Evolutionary conservation across 1,284 basidiomycete species (phyloP).

Genomic region (Moesziomyces sp.): DNA sequence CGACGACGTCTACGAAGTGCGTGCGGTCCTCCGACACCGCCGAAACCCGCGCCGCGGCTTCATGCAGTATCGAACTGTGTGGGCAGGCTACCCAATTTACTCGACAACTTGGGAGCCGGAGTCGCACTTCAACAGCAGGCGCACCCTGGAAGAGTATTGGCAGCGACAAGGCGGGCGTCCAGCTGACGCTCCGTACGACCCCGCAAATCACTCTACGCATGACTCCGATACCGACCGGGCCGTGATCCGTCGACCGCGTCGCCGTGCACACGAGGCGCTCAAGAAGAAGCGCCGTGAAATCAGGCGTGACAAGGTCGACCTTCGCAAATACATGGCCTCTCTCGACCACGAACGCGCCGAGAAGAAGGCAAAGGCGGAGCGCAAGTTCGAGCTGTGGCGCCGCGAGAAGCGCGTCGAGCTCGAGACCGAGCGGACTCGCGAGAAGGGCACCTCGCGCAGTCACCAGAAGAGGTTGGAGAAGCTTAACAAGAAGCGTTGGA

Average conservation of each 20-base stretch:
- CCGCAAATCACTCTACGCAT: conserved; percentile 8
- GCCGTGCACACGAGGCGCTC: conserved; percentile 32
- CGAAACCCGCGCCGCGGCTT: conserved; percentile 31
- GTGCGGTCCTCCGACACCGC: conserved; percentile 36
- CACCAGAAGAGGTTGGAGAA: conserved; percentile 25
- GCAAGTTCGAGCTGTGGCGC: conserved; percentile 14
- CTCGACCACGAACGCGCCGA: conserved; percentile 12
- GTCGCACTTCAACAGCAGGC: conserved; percentile 16
- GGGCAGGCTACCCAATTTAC: conserved; percentile 42
- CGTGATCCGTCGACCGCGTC: conserved; percentile 25
- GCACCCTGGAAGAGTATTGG: conserved; percentile 41
- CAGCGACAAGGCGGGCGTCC: conserved; percentile 34
- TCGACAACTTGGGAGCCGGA: conserved; percentile 40
- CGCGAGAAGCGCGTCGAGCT: conserved; percentile 9
- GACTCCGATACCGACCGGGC: conserved; percentile 41
- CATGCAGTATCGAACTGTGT: conserved; percentile 38
- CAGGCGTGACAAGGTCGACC: conserved; percentile 27
- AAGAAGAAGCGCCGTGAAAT: conserved; percentile 33
- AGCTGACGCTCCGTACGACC: conserved; percentile 9
- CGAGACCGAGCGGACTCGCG: conserved; percentile 14
- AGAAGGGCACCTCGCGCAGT: conserved; percentile 28
- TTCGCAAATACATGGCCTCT: conserved; percentile 16
- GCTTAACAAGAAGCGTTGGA: conserved; percentile 15
- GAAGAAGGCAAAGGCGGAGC: conserved; percentile 13
- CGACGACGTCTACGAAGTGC: conserved; percentile 24